Conservation (phyloP, 345 rosid species). For the Kernera saxatilis region DNA sequence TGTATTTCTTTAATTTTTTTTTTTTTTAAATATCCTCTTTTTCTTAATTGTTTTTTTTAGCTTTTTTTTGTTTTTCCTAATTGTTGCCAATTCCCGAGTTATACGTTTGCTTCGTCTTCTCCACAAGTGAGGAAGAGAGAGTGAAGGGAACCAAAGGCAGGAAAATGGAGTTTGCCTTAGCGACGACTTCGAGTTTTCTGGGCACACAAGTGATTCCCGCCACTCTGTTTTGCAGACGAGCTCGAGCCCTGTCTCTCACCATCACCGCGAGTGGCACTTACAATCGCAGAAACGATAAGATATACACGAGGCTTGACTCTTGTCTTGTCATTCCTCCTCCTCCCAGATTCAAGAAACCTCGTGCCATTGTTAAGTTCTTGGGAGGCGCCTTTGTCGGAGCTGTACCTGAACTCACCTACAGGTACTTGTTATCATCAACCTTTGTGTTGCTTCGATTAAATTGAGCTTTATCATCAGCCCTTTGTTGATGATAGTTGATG, state of each 20-base stretch:
- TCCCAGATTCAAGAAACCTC: constrained; percentile 42
- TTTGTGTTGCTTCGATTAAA: background rate
- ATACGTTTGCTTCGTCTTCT: background rate
- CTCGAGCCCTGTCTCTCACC: constrained; percentile 8
- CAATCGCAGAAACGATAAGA: constrained; percentile 29
- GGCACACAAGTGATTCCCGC: constrained; percentile 14
- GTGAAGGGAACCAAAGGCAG: no score
- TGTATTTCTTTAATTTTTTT: no score
- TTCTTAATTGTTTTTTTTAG: no score
- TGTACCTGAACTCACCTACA: constrained; percentile 83
- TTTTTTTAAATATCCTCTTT: no score
- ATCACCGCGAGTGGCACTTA: constrained; percentile 4
- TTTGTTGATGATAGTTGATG: background rate
- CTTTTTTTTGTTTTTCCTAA: no score
- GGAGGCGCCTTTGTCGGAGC: constrained; percentile 94
- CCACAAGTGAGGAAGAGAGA: background rate
- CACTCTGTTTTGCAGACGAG: constrained; percentile 1
- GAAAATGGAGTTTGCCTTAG: constrained; percentile 24
- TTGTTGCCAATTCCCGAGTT: no score
- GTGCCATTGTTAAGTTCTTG: constrained; percentile 73
- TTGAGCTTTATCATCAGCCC: background rate
- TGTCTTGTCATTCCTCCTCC: constrained; percentile 75
- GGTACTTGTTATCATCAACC: constrained; percentile 34
- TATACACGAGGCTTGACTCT: constrained; percentile 49
- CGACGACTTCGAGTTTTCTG: constrained; percentile 15